Conservation (phyloP, 306 rosid species). For the Pterocarpus macrocarpus region DNA sequence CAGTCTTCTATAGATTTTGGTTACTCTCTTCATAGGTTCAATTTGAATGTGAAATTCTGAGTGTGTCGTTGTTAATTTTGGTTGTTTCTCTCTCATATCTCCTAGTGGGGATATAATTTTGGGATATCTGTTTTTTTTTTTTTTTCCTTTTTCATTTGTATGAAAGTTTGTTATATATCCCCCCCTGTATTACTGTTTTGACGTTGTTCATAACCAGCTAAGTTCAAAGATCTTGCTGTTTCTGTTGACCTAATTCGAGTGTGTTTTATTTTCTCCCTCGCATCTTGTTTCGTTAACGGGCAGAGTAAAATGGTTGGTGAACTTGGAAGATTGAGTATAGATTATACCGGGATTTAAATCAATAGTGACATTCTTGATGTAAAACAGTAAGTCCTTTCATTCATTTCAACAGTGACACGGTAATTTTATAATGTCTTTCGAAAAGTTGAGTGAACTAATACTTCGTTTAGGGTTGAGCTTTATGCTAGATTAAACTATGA, state of each 20-base stretch:
- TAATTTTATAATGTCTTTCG: too few relatives aligned
- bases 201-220: not conserved
- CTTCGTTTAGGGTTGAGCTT: too few relatives aligned
- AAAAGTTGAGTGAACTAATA: too few relatives aligned
- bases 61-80: not conserved
- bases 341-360: too few relatives aligned
- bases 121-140: not conserved
- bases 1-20: not conserved
- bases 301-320: too few relatives aligned
- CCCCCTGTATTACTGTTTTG: not conserved
- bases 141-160: not conserved
- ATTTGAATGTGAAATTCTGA: conserved; percentile 34
- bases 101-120: conserved; percentile 21
- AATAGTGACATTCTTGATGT: too few relatives aligned
- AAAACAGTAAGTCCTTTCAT: too few relatives aligned
- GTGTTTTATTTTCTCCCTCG: too few relatives aligned
- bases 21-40: conserved; percentile 16
- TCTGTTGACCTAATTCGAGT: not conserved
- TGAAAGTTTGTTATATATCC: not conserved
- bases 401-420: too few relatives aligned
- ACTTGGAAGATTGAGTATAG: too few relatives aligned
- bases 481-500: too few relatives aligned
- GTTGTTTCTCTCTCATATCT: not conserved
- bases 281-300: too few relatives aligned
- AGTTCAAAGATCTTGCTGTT: conserved; percentile 34